phyloP scores from a whole-genome alignment of 2,329 filamentous ascomycete genomes.

The Raffaelea arxii region DNA sequence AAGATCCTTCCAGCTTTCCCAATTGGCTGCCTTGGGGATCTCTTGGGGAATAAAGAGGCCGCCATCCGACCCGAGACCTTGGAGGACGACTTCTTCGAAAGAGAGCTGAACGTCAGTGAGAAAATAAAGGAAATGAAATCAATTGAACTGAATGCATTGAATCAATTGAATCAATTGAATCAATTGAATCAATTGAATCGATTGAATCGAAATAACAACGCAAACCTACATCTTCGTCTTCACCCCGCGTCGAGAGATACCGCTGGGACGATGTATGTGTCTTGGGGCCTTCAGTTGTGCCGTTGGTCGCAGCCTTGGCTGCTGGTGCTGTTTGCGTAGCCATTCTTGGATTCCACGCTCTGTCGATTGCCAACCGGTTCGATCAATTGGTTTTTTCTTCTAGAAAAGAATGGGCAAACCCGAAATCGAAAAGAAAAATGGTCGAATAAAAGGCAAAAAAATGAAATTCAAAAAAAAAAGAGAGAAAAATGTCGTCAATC shows the following conservation, averaged over 20 bases:
- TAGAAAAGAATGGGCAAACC: too few species aligned
- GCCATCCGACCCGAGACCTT: slow-evolving; percentile 77
- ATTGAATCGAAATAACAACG: too few species aligned
- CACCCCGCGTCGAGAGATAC: slow-evolving; percentile 14
- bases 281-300: not conserved
- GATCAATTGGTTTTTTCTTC: not conserved
- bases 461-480: too few species aligned
- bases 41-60: slow-evolving; percentile 84
- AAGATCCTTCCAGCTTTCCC: slow-evolving; percentile 64
- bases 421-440: too few species aligned
- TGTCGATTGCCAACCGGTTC: slow-evolving; percentile 9
- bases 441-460: too few species aligned
- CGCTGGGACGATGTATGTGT: slow-evolving; percentile 15
- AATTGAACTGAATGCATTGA: not conserved
- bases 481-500: too few species aligned
- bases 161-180: too few species aligned
- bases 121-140: not conserved
- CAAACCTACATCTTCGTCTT: slow-evolving; percentile 11
- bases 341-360: too few species aligned
- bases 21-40: slow-evolving; percentile 46
- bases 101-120: slow-evolving; percentile 54
- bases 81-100: slow-evolving; percentile 85
- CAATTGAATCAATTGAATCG: too few species aligned
- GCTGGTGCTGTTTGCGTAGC: not conserved
- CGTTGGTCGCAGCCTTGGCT: slow-evolving; percentile 2